Base-by-base conservation (phyloP, 2,329 filamentous ascomycete genomes). In the Phialocephala sp. region DNA sequence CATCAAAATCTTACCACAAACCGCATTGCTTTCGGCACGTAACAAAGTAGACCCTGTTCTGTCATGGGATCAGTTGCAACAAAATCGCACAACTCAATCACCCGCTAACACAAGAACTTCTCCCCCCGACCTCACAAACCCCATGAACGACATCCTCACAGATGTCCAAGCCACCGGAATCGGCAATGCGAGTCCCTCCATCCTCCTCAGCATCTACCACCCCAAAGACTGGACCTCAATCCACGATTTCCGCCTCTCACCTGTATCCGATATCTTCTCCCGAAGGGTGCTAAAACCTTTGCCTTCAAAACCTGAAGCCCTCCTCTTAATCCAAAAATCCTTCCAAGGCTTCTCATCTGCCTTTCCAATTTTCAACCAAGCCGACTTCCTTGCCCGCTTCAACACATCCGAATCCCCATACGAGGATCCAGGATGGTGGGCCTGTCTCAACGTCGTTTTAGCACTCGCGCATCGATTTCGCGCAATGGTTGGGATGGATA, bases 371-470 rank as follows among this genome's bases (percentile, higher is more conserved):
- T 73, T 71, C 39, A 66, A 72, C 54, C 39, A 65, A 45, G n/a
- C 32, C n/a, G 32, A 35, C 24, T 71, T 69, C 37, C 55, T 70
- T 58, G 20, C 58, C 12, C 61, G 57, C 9, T 58, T 70, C 24
- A 54, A 69, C 8, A 66, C 67, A 20, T 24, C 43, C 12, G 59
- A 66, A 15, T 43, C 56, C 2, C 67, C 54, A 11, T 47, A 64
- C 24, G 64, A 57, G 12, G 62, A 71, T 50, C 66, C 71, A 39
- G 60, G 63, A 5, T 73, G 71, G 67, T 74, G 72, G 72, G 72
- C 72, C 12, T 70, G 66, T 45, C 35, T 74, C 9, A 74, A 74
- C 37, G 69, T 74, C 39, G 62, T 72, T 4, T 61, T 74, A 6
- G 68, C 72, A n/a, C 60, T 74, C 3, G 66, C 69, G 2, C 60